Base-by-base conservation (phyloP, 805 yeast genomes). In the Starmera quercuum region DNA sequence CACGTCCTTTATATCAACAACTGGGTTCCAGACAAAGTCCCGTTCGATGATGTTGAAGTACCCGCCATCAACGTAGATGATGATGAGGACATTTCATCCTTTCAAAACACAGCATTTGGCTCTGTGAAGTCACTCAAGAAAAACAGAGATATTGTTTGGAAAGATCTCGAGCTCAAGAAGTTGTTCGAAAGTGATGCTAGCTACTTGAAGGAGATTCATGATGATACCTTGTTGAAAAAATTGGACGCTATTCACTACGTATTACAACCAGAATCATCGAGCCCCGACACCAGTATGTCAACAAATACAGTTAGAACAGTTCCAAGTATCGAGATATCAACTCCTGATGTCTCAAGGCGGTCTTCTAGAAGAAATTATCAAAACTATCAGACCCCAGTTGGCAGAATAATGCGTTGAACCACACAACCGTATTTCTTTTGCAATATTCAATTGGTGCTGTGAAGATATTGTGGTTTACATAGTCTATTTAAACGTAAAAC, bases 1-100 rank as follows among this genome's bases (percentile, higher is more conserved):
- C 62, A 38, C 38, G 58, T 34, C 29, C 57, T 31, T 39, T 64
- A 41, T 45, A 54, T 47, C 54, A 59, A 43, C 28, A 54, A 47
- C 30, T 53, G 59, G 59, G 41, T 43, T 5, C 43, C 38, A n/a
- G 58, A 52, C 30, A 42, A 36, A 16, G 43, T 53, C 6, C 53
- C 54, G 6, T 43, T 41, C 29, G 59, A 54, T 24, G 46, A 45
- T 4, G 41, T 54, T 8, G 56, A 52, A 18, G 39, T 43, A 11
- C 41, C 40, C 2, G 35, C 35, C 4, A 9, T 36, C n/a, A 26
- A 30, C 1, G 7, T 41, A 3, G 48, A 39, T 11, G 42, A 40
- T 12, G 51, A 46, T 2, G 42, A 40, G 11, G 34, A 30, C n/a
- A 11, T 32, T 13, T 14, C 37, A 4, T 17, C 37, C 4, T 23